Base-by-base conservation (phyloP, 2,329 filamentous ascomycete genomes). In the Graphilbum fragrans region DNA sequence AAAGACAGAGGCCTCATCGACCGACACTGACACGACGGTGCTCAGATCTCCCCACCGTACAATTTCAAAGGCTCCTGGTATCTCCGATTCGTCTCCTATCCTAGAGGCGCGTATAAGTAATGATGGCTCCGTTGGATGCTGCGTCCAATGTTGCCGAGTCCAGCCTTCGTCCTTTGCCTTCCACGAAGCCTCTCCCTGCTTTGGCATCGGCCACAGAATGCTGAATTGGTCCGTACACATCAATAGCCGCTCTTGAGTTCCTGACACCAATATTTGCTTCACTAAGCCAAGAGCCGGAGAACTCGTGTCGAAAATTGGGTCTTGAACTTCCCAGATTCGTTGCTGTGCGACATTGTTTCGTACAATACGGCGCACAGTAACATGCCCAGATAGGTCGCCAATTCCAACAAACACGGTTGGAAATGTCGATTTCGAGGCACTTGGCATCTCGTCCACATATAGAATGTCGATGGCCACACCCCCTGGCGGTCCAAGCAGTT, bases 131-230 rank as follows among this genome's bases (percentile, higher is more conserved):
- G n/a, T 38, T 12, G 38, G 25, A n/a, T 40, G 42, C 17, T 23
- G 31, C 25, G 33, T 16, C 32, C 41, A 31, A 38, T 32, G 39
- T 9, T 22, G 29, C 3, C 11, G 10, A 5, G 12, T 36, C 21
- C 19, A 7, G 25, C n/a, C n/a, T 34, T n/a, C 9, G 4, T 16
- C 16, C 16, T 27, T 44, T 18, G 35, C 25, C 21, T 38, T 35
- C 43, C 35, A 46, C 5, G 2, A 2, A 5, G 25, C 35, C 27
- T 41, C 35, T 11, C 22, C 31, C 20, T 34, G 18, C n/a, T 37
- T 29, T 5, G 42, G 38, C 11, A 51, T n/a, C 5, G 43, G 14
- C 50, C 48, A 50, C 1, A 52, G 37, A 14, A 41, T 43, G 31
- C 46, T 42, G 1, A 41, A 33, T 11, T 41, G n/a, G 21, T 46